Percentiles rank a stretch among this genome's conserved stretches.
Evolutionary conservation across 2,329 filamentous ascomycete genomes (phyloP).

Genomic region (Dothistroma septosporum): DNA sequence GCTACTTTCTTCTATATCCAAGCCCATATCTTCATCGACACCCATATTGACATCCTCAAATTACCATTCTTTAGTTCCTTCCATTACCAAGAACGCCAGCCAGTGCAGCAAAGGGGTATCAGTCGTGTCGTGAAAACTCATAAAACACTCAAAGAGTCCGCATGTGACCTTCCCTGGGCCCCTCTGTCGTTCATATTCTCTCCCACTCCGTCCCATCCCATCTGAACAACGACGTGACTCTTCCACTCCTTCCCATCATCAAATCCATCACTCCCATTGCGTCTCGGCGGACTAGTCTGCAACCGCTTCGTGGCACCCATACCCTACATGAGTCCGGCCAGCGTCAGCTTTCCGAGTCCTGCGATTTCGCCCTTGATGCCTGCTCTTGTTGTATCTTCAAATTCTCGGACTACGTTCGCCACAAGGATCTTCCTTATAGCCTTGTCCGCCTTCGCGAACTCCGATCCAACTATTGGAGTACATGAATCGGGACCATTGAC

Average conservation of each 20-base stretch:
- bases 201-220: background rate
- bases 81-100: background rate
- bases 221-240: background rate
- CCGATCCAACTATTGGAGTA: constrained; percentile 62
- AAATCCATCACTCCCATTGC: background rate
- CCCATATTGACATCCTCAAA: too few relatives aligned
- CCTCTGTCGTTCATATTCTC: background rate
- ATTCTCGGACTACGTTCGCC: constrained; percentile 81
- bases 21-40: too few relatives aligned
- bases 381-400: constrained; percentile 77
- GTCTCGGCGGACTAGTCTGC: background rate
- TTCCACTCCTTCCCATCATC: background rate
- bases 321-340: constrained; percentile 72
- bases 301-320: constrained; percentile 3
- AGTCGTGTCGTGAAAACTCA: background rate
- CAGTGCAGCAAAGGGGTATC: background rate
- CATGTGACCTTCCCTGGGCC: background rate
- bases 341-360: constrained; percentile 80
- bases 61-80: background rate
- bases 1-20: too few relatives aligned
- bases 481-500: constrained; percentile 72
- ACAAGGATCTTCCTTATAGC: constrained; percentile 85
- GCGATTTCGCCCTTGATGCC: constrained; percentile 77
- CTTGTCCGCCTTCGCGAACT: constrained; percentile 85
- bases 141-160: background rate